Percentiles rank a stretch among this genome's conserved stretches.
Conservation (phyloP, 306 rosid genomes). For the Lathyrus sativus region DNA sequence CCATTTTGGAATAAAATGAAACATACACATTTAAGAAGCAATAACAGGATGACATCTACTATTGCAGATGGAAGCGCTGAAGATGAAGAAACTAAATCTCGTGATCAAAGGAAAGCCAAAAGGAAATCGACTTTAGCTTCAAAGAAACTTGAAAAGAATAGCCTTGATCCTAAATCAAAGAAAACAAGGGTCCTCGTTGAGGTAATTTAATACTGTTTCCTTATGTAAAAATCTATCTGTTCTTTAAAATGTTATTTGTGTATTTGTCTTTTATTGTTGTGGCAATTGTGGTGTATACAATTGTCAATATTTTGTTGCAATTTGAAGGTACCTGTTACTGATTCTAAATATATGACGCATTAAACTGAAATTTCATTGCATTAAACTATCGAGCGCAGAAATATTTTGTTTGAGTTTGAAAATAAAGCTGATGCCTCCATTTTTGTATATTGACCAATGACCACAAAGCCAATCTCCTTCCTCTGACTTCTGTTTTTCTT, state of each 20-base stretch:
- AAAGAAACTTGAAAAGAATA: constrained; percentile 56
- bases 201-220: constrained; percentile 55
- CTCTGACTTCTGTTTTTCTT: constrained; percentile 11
- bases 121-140: constrained; percentile 43
- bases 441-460: constrained; percentile 7
- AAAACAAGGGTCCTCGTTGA: constrained; percentile 77
- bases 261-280: constrained; percentile 13
- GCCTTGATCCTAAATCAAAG: constrained; percentile 55
- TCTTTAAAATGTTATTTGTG: constrained; percentile 18
- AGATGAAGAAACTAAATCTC: constrained; percentile 59
- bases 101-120: constrained; percentile 45
- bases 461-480: neutral
- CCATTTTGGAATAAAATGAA: constrained; percentile 3
- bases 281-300: neutral
- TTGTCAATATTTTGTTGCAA: constrained; percentile 21
- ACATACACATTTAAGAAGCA: neutral
- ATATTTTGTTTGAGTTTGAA: neutral
- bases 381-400: constrained; percentile 5
- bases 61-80: constrained; percentile 60
- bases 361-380: constrained; percentile 18
- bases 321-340: constrained; percentile 7
- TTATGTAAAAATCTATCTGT: constrained; percentile 3
- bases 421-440: neutral
- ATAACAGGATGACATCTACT: constrained; percentile 33
- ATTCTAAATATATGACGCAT: constrained; percentile 22